Base-by-base conservation (phyloP, 2,329 filamentous ascomycete genomes). In the Xylariaceae sp. region DNA sequence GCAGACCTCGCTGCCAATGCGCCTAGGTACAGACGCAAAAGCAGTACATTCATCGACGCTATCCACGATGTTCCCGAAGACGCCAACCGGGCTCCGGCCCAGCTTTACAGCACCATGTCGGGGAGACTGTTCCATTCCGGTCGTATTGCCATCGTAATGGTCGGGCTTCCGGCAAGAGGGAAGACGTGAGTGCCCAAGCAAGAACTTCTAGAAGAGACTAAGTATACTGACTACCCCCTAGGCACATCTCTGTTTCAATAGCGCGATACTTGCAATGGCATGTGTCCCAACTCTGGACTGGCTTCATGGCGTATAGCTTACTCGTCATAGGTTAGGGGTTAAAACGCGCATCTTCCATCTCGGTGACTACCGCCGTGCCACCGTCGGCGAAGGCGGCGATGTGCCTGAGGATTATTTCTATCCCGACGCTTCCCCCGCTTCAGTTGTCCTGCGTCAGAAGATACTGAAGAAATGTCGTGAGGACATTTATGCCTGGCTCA, bases 321-420 rank as follows among this genome's bases (percentile, higher is more conserved):
- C 38, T 47, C 54, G 22, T 4, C 4, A 27, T 27, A 87, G 84
- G 94, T 81, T 99, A 36, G 94, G 94, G 55, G 94, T 99, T 52
- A 99, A 99, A 75, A 97, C 94, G 32, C 87, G 92, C 59, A 95
- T 97, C 61, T 99, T 99, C 68, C 94, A 99, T 67, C 77, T 99
- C 14, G 94, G 95, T 50, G 94, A 99, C 71, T 99, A 99, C 68
- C 87, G 94, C 58, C 83, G 94, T 66, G 91, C 90, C 31, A 95
- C 92, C 14, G 83, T 97, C 56, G 90, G 90, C 15, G 82, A 85
- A 39, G 89, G 85, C 12, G 86, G 86, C 49, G 83, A 91, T 49
- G 87, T 99, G 14, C 95, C 94, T 1, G 89, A 96, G 56, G 94
- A 99, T 67, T 99, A 99, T 70, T 99, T 99, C 74, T 96, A 92